Base-by-base conservation (phyloP, 208 protist genomes). In the Leishmania gerbilli region DNA sequence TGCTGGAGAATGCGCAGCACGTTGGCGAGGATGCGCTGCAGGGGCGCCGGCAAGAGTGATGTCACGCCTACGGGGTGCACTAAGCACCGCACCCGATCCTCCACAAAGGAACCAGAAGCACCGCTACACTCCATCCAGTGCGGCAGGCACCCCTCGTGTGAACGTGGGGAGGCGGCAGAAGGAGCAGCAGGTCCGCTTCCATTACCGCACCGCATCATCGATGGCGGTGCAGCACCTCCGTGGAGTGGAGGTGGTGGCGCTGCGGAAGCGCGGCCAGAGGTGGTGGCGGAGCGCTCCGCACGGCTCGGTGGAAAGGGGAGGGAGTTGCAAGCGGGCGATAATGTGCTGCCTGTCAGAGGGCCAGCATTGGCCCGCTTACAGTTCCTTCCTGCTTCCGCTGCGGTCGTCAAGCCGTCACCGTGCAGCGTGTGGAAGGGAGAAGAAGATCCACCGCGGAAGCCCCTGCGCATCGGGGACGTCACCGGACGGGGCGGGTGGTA, bases 1-100 rank as follows among this genome's bases (percentile, higher is more conserved):
- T 83, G 77, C 77, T 84, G 79, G 6, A 87, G 74, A 27, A 42
- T 51, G 9, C 84, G 79, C 60, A 87, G 56, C 0, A 79, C 82
- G 19, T 56, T 40, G 24, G 45, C 77, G 0, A 86, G 74, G 40
- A 86, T 79, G 15, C 42, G 65, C 4, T 82, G 78, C 21, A 86
- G 55, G 0, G 77, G 67, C 17, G 74, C 53, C 11, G 77, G 62
- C 31, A 86, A 58, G 7, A 71, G 64, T 3, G 74, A 64, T 2
- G 78, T 47, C 11, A 47, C 42, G 45, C 51, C 31, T 31, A 60
- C 42, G 2, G 74, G 55, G 13, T 86, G 77, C 45, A 77, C 47
- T 7, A 86, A 7, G 34, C 40, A 77, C 31, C 78, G 82, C 45
- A 82, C 31, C 9, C 55, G 71, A 15, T 64, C 62, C 74, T 86